A percentile compares a stretch with the other conserved stretches of the same genome.
phyloP scores from a whole-genome alignment of 2,329 filamentous ascomycete genomes.

The Rosellinia necatrix region DNA sequence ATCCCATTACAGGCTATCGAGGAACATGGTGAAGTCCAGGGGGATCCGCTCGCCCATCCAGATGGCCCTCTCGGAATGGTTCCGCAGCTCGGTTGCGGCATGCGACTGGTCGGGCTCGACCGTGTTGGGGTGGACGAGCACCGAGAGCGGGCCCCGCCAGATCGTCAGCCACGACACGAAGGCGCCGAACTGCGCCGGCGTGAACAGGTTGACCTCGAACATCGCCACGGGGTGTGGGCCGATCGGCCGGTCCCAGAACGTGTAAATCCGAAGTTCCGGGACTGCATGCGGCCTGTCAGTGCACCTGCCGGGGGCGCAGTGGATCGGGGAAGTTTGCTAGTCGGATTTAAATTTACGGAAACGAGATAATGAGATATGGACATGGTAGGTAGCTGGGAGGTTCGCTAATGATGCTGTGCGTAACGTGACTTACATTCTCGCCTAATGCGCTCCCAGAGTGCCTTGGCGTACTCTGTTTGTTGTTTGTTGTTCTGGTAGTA shows the following conservation, averaged over 20 bases:
- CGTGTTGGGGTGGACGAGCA: constrained; percentile 82
- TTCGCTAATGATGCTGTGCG: neutral
- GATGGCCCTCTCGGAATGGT: constrained; percentile 71
- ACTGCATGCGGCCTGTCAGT: constrained; percentile 53
- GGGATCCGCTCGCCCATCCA: constrained; percentile 74
- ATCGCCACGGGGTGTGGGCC: constrained; percentile 84
- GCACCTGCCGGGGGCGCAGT: too few relatives aligned
- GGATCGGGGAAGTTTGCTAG: too few relatives aligned
- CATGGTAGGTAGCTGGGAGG: too few relatives aligned
- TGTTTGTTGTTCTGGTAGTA: constrained; percentile 67
- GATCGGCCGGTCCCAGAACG: constrained; percentile 74
- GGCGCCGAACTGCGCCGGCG: constrained; percentile 84
- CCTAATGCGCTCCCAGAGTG: constrained; percentile 78
- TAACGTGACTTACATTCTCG: constrained; percentile 68
- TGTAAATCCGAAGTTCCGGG: constrained; percentile 83
- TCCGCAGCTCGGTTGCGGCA: constrained; percentile 47
- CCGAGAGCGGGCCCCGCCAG: constrained; percentile 79
- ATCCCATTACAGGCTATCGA: neutral
- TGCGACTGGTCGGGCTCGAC: constrained; percentile 40
- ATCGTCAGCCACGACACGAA: constrained; percentile 86
- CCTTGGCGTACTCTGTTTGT: constrained; percentile 69
- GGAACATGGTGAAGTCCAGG: constrained; percentile 52
- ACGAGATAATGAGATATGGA: too few relatives aligned
- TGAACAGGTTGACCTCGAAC: constrained; percentile 92
- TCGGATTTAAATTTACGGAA: too few relatives aligned